Conservation (phyloP, 306 rosid genomes). For the Prunus davidiana region DNA sequence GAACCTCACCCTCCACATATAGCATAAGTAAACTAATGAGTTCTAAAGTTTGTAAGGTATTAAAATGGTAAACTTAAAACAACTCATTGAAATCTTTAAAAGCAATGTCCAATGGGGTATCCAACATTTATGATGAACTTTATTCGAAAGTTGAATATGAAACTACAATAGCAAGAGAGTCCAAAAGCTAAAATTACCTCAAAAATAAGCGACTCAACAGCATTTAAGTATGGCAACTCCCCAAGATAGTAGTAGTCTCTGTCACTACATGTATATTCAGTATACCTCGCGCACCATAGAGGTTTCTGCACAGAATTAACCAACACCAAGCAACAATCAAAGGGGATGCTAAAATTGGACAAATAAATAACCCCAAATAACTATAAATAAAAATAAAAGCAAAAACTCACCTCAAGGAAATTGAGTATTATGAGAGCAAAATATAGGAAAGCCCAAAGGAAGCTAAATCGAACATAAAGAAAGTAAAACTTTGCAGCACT, state of each 20-base stretch:
- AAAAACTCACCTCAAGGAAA: slow-evolving; percentile 77
- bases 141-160: neutral
- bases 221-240: slow-evolving; percentile 78
- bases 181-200: slow-evolving; percentile 49
- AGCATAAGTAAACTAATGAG: neutral
- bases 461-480: slow-evolving; percentile 35
- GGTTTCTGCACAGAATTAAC: slow-evolving; percentile 64
- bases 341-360: neutral
- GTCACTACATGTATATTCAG: slow-evolving; percentile 52
- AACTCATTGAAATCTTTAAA: slow-evolving; percentile 16
- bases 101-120: slow-evolving; percentile 13
- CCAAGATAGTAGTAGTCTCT: slow-evolving; percentile 91
- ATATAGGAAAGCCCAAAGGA: slow-evolving; percentile 71
- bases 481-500: slow-evolving; percentile 67
- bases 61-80: neutral
- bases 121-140: neutral
- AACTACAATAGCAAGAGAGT: neutral
- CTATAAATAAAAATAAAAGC: neutral
- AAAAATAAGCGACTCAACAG: slow-evolving; percentile 59
- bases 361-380: neutral
- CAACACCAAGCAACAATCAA: neutral
- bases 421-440: slow-evolving; percentile 70
- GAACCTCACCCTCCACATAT: neutral
- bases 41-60: neutral
- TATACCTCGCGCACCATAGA: slow-evolving; percentile 68